Evolutionary conservation across 495 filamentous ascomycete species (phyloP).

Genomic region (Xylaria grammica): DNA sequence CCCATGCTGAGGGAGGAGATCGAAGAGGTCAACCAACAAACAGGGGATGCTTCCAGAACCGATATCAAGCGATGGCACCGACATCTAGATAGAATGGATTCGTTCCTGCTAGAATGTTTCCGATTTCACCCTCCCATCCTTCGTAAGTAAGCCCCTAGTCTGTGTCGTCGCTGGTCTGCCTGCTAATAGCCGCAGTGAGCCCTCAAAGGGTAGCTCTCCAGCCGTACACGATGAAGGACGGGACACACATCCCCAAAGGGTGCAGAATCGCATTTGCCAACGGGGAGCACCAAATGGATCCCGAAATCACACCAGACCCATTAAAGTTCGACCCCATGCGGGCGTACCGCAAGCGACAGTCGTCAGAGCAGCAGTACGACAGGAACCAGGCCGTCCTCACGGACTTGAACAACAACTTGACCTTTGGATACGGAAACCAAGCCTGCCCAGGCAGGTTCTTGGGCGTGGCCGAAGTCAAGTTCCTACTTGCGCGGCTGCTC

Average conservation of each 20-base stretch:
- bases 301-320: neutral
- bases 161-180: neutral
- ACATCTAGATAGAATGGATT: constrained; percentile 12
- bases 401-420: neutral
- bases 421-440: neutral
- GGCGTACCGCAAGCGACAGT: neutral
- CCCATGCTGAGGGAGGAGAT: neutral
- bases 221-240: neutral
- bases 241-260: neutral
- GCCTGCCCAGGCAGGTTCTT: constrained; percentile 3
- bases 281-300: neutral
- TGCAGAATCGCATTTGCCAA: neutral
- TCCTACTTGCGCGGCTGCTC: neutral
- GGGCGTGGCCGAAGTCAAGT: neutral
- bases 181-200: neutral
- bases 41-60: neutral
- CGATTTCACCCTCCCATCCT: constrained; percentile 11
- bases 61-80: constrained; percentile 1
- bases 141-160: neutral
- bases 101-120: constrained; percentile 12
- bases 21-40: neutral
- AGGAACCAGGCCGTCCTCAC: neutral
- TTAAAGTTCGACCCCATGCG: neutral
- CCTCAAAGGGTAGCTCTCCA: constrained; percentile 14
- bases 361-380: neutral